Evolutionary conservation across 495 filamentous ascomycete genomes (phyloP), one percentile per base, ranked within the genome.

Genomic region (Astrothelium subdiscretum): DNA sequence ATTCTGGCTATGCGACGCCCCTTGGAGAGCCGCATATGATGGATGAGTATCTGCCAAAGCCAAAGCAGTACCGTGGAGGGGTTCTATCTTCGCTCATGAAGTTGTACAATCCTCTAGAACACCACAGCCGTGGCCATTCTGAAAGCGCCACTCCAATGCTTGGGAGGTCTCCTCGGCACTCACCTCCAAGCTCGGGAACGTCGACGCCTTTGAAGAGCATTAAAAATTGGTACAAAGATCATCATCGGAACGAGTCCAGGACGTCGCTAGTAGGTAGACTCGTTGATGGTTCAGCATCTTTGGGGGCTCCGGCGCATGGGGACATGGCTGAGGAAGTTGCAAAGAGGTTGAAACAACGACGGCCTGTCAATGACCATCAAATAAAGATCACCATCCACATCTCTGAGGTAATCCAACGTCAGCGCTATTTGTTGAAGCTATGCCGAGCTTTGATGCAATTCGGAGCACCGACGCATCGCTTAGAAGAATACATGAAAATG

Each of bases 381-480:
- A 87, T 89, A 64, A 83, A 84, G 63, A 94, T 97, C 71, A 92
- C 89, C 18, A 81, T 92, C 12, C 89, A 96, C 73, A 90, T 97
- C 64, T 89, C 90, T n/a, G 87, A 92, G 63, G 86, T 85, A 12
- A 74, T 96, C 59, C 81, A 82, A 59, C 85, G 92, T 15, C 92
- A 97, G 67, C 81, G 81, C 54, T 96, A 95, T 74, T 80, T 96
- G 32, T 75, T 92, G 52, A 89, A 86, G 63, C 84, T 97, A 38
- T 97, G 94, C 71, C 83, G 83, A 57, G 89, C 89, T 1, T 74
- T 97, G 69, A 97, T 97, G 89, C 58, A 66, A 67, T 72, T 75
- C 58, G 70, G 73, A 22, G 78, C 78, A 2, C 78, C 78, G 18
- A 80, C 78, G 8, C 78, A 80, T 67, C 69, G 78, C 13, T 66